Evolutionary conservation across 768 basidiomycete species (phyloP).

Genomic region (Aureoboletus auriporus): DNA sequence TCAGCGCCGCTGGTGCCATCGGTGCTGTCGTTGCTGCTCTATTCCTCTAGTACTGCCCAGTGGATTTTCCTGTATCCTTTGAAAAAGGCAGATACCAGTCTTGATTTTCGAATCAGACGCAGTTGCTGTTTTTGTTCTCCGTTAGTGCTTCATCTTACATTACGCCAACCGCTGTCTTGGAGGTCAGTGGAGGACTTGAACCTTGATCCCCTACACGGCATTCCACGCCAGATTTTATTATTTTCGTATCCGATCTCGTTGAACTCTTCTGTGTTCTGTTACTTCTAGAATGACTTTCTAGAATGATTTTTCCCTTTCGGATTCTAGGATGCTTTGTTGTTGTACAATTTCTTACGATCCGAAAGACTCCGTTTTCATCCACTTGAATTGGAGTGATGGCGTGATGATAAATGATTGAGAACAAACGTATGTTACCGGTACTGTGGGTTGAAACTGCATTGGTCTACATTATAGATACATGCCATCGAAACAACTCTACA

Average conservation of each 20-base stretch:
- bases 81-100: constrained; percentile 19
- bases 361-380: constrained; percentile 6
- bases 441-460: no score
- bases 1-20: constrained; percentile 38
- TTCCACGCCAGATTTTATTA: not conserved
- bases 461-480: no score
- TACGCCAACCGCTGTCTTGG: constrained; percentile 7
- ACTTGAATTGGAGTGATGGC: not conserved
- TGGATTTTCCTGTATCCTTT: not conserved
- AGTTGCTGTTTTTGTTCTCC: constrained; percentile 8
- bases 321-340: constrained; percentile 15
- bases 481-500: no score
- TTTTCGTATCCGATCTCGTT: constrained; percentile 1
- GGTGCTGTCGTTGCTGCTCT: constrained; percentile 37
- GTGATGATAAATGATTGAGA: not conserved
- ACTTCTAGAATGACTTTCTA: not conserved
- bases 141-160: constrained; percentile 14
- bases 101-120: constrained; percentile 13
- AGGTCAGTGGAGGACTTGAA: not conserved
- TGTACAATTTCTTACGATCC: constrained; percentile 12
- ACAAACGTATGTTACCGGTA: no score
- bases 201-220: not conserved
- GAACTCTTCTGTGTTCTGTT: constrained; percentile 4
- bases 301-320: constrained; percentile 11
- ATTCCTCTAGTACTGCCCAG: constrained; percentile 27